A percentile compares a stretch with the other conserved stretches of the same genome.
Evolutionary conservation across 306 rosid genomes (phyloP).

Genomic region (Castanopsis chinensis): DNA sequence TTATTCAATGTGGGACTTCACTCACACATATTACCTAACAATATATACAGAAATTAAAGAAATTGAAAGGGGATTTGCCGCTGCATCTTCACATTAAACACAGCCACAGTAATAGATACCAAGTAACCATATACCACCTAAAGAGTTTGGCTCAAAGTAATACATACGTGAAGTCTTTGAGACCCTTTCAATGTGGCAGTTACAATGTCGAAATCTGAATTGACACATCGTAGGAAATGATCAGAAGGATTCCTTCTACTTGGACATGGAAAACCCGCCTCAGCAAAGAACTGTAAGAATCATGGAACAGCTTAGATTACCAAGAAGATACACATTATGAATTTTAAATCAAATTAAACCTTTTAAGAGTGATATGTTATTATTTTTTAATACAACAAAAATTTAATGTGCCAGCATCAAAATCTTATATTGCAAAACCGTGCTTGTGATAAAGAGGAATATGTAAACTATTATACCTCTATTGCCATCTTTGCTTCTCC

Average conservation of each 20-base stretch:
- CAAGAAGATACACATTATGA: constrained; percentile 1
- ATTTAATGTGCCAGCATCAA: not conserved
- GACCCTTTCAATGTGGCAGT: constrained; percentile 84
- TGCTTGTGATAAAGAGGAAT: not conserved
- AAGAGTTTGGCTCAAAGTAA: constrained; percentile 3
- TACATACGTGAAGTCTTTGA: constrained; percentile 61
- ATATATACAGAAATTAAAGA: not conserved
- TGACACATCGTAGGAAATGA: constrained; percentile 81
- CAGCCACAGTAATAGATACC: not conserved
- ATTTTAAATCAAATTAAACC: not conserved
- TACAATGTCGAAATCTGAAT: constrained; percentile 74
- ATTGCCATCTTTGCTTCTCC: constrained; percentile 81
- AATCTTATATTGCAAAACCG: not conserved
- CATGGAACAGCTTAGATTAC: constrained; percentile 1
- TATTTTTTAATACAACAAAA: not conserved
- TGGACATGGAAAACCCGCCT: constrained; percentile 87
- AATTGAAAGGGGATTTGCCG: not conserved
- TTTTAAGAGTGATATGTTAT: not conserved
- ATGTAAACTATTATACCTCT: constrained; percentile 40
- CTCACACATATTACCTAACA: too few relatives aligned
- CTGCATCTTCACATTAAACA: not conserved
- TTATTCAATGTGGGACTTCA: too few relatives aligned
- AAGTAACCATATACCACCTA: not conserved
- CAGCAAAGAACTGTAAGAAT: constrained; percentile 64
- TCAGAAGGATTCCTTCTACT: constrained; percentile 81